Evolutionary conservation across 2,329 filamentous ascomycete species (phyloP).

Genomic region (Byssothecium circinans): DNA sequence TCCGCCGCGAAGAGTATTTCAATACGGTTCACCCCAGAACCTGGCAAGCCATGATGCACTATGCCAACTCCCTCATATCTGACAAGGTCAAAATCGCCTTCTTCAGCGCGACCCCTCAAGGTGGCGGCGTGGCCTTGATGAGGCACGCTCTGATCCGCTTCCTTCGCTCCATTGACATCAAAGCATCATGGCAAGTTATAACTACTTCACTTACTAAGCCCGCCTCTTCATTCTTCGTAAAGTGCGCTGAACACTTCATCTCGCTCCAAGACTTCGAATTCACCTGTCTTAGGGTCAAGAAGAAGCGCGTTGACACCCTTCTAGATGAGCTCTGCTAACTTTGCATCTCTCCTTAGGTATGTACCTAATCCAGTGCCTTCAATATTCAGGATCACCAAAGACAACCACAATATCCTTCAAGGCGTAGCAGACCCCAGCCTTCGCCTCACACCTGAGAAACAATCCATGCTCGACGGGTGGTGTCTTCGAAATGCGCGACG

Average conservation of each 20-base stretch:
- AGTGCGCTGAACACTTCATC: too few relatives aligned
- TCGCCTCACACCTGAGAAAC: constrained; percentile 65
- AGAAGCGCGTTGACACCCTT: too few relatives aligned
- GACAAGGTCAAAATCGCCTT: constrained; percentile 72
- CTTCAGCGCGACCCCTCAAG: constrained; percentile 79
- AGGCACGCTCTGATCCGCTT: constrained; percentile 76
- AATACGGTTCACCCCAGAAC: constrained; percentile 63
- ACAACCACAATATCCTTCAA: constrained; percentile 85
- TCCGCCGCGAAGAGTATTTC: constrained; percentile 60
- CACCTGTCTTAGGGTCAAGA: too few relatives aligned
- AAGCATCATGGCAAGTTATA: constrained; percentile 69
- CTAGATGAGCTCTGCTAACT: too few relatives aligned
- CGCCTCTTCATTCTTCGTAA: too few relatives aligned
- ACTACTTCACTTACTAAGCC: neutral
- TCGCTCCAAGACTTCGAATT: too few relatives aligned
- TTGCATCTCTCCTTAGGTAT: constrained; percentile 47
- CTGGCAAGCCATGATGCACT: constrained; percentile 67
- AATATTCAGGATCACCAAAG: constrained; percentile 82
- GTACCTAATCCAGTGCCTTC: constrained; percentile 79
- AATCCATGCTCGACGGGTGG: constrained; percentile 68
- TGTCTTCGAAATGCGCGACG: constrained; percentile 71
- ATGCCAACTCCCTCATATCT: constrained; percentile 62
- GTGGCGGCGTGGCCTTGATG: constrained; percentile 83
- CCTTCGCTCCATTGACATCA: constrained; percentile 67
- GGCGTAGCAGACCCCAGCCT: constrained; percentile 69